Evolutionary conservation across 176 grass and related monocot species (phyloP), one percentile per base, ranked within the genome.

Genomic region (Carex cristatella): DNA sequence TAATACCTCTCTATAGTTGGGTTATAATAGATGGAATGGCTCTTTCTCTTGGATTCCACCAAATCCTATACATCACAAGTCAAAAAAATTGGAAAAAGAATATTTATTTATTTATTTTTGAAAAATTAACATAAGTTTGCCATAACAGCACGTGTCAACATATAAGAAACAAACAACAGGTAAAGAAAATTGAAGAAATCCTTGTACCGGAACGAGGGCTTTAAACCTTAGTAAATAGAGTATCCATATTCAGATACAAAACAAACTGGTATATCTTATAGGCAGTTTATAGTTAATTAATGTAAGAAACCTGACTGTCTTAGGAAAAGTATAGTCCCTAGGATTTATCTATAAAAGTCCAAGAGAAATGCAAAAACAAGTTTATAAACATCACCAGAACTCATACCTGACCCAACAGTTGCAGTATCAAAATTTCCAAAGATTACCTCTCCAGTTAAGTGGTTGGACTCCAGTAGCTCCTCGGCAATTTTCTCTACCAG

Each of bases 401-500:
- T 23, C 19, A 10, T 63, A 23, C 19, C 61, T 63, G n/a, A 63
- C 1, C 18, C n/a, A 63, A 63, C 61, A 28, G 7, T 28, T 27
- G 19, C 61, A 10, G 61, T 30, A 63, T 49, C 56, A 23, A 79
- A 4, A 30, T 30, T 37, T 61, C 48, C 6, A 61, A 61, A n/a
- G 16, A 60, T 82, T 71, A 88, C 86, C 86, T 84, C 59, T 83
- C 80, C 80, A 44, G 86, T 84, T 63, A 88, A 78, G 62, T 84
- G 82, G 55, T 88, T 81, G 67, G 66, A 78, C 14, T 66, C 49
- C 11, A 88, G 61, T 44, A 88, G 84, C 69, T 88, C 69, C 40
- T 88, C 86, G 46, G 84, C 86, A 58, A 84, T 88, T 84, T 68
- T 84, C 48, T 88, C 81, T 77, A 88, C 81, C 15, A 84, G 7